Evolutionary conservation across 768 basidiomycete species (phyloP).

Genomic region (Rhodotorula kratochvilovae): DNA sequence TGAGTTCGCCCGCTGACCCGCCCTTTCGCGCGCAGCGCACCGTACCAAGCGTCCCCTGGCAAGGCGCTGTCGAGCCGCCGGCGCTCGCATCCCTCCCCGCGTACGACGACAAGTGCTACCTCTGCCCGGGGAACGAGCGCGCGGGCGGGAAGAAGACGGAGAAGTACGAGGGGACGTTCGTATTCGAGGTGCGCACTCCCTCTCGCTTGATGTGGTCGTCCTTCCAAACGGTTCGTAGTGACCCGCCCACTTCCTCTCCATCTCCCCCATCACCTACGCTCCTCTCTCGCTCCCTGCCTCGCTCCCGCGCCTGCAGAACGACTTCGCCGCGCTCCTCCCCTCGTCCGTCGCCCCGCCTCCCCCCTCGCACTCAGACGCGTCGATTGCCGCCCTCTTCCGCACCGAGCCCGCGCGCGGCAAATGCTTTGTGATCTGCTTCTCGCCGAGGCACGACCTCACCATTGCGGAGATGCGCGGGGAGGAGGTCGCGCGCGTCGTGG

Average conservation of each 20-base stretch:
- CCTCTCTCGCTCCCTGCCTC: too few species aligned
- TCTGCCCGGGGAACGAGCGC: slow-evolving; percentile 79
- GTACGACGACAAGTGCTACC: slow-evolving; percentile 59
- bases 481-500: slow-evolving; percentile 64
- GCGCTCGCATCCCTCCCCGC: slow-evolving; percentile 49
- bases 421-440: slow-evolving; percentile 85
- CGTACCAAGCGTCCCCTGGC: slow-evolving; percentile 87
- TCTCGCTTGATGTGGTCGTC: too few species aligned
- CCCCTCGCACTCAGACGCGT: neutral
- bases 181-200: slow-evolving; percentile 44
- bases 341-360: slow-evolving; percentile 21
- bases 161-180: slow-evolving; percentile 61
- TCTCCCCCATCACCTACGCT: neutral
- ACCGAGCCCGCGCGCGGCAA: slow-evolving; percentile 68
- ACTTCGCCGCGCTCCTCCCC: slow-evolving; percentile 41
- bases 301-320: slow-evolving; percentile 40
- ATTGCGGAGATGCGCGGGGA: slow-evolving; percentile 60
- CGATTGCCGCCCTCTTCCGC: slow-evolving; percentile 41
- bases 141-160: slow-evolving; percentile 68
- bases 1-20: too few species aligned
- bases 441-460: slow-evolving; percentile 78
- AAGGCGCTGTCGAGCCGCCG: slow-evolving; percentile 72
- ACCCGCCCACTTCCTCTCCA: too few species aligned
- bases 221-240: too few species aligned
- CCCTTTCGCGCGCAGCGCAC: slow-evolving; percentile 54